These are phyloP conservation scores for Ottelia alismoides DNA, from an alignment of 106 monocot species.

Conservation along the genomic window DNA sequence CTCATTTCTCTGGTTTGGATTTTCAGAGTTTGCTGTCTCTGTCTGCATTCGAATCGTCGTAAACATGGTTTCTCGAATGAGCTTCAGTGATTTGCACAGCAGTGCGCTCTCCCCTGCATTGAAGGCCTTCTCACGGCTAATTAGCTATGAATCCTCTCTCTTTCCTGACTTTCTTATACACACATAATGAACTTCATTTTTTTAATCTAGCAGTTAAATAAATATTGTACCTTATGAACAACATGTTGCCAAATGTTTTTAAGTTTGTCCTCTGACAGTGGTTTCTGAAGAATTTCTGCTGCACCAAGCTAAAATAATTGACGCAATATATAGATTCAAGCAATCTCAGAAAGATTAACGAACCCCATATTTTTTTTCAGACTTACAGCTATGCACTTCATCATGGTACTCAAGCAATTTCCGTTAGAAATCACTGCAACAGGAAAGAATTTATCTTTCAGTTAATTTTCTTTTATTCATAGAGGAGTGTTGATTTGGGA, in stretches of 20 bases:
- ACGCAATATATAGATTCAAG: too few relatives aligned
- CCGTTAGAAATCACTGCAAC: constrained; percentile 58
- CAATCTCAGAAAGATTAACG: too few relatives aligned
- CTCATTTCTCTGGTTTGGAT: constrained; percentile 16
- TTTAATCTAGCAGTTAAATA: too few relatives aligned
- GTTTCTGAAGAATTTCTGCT: constrained; percentile 75
- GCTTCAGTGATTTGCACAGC: constrained; percentile 50
- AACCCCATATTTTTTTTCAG: too few relatives aligned
- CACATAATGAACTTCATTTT: too few relatives aligned
- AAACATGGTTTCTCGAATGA: constrained; percentile 52
- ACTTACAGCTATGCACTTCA: constrained; percentile 83
- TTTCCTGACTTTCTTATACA: too few relatives aligned
- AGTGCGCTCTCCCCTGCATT: constrained; percentile 30
- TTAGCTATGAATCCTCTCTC: too few relatives aligned
- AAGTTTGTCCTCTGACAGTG: constrained; percentile 75
- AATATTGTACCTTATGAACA: constrained; percentile 77
- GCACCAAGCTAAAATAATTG: constrained; percentile 61
- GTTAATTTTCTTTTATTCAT: too few relatives aligned
- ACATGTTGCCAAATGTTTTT: constrained; percentile 87
- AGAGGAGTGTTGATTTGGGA: too few relatives aligned
- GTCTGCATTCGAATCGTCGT: constrained; percentile 38
- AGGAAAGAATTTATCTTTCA: too few relatives aligned
- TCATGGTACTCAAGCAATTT: constrained; percentile 52
- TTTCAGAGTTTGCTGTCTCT: constrained; percentile 2
- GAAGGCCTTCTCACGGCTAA: constrained; percentile 88